These are phyloP conservation scores for Ogataea nonfermentans DNA, from an alignment of 805 yeast genomes.

Conservation along the genomic window DNA sequence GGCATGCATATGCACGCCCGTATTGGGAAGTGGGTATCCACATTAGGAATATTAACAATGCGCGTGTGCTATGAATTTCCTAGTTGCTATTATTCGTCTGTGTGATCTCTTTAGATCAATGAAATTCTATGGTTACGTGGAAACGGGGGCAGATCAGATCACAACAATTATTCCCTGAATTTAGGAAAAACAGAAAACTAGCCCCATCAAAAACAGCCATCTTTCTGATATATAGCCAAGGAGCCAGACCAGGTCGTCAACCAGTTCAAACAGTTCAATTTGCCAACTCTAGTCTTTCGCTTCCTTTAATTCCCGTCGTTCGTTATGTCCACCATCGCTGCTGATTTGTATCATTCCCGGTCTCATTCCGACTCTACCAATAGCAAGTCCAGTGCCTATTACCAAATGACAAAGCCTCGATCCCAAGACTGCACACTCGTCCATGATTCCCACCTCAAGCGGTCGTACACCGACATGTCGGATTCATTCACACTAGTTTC, in stretches of 20 bases:
- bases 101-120: slow-evolving; percentile 19
- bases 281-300: slow-evolving; percentile 3
- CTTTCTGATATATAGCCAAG: slow-evolving; percentile 7
- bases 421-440: slow-evolving; percentile 20
- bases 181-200: slow-evolving; percentile 21
- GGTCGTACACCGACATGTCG: slow-evolving; percentile 18
- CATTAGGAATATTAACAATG: slow-evolving; percentile 8
- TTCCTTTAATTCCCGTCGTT: slow-evolving; percentile 2
- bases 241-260: neutral
- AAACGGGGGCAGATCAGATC: slow-evolving; percentile 21
- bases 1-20: slow-evolving; percentile 13
- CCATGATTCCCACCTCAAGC: slow-evolving; percentile 14
- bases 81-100: slow-evolving; percentile 3
- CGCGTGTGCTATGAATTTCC: slow-evolving; percentile 2
- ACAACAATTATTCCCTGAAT: slow-evolving; percentile 18
- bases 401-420: slow-evolving; percentile 27
- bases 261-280: neutral
- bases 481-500: slow-evolving; percentile 14
- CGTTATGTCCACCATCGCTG: slow-evolving; percentile 22
- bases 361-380: slow-evolving; percentile 35
- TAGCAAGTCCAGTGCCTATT: slow-evolving; percentile 23
- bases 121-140: slow-evolving; percentile 10
- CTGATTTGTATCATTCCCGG: slow-evolving; percentile 27
- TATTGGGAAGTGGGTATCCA: slow-evolving; percentile 3
- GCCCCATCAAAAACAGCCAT: slow-evolving; percentile 17